A percentile compares a stretch with the other conserved stretches of the same genome.
These are phyloP conservation scores for Lodderomyces oxycetoniae DNA, from an alignment of 1,139 yeast species.

Conservation along the genomic window DNA sequence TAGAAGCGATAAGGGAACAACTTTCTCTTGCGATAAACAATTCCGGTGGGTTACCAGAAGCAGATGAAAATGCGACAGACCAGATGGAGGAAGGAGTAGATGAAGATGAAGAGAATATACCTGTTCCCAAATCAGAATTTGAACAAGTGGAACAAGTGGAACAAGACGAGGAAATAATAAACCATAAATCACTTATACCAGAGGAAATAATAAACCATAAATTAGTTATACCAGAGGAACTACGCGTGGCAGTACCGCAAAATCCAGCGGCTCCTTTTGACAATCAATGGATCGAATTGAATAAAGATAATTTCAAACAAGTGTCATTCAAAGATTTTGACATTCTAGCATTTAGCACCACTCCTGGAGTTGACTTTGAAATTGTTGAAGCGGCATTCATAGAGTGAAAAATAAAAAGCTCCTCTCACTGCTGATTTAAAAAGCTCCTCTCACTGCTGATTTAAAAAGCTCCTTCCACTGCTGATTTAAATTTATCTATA, in stretches of 20 bases:
- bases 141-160: conserved; percentile 2
- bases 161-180: conserved; percentile 7
- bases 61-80: neutral
- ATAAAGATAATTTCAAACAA: conserved; percentile 22
- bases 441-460: no score
- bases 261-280: conserved; percentile 37
- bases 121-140: conserved; percentile 25
- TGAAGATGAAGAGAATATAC: conserved; percentile 24
- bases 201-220: neutral
- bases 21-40: conserved; percentile 37
- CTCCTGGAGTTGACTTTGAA: conserved; percentile 32
- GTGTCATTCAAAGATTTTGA: conserved; percentile 36
- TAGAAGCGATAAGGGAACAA: conserved; percentile 26
- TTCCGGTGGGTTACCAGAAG: conserved; percentile 42
- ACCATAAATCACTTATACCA: neutral
- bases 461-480: no score
- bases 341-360: conserved; percentile 37
- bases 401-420: no score
- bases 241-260: conserved; percentile 41
- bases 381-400: conserved; percentile 41
- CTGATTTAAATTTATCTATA: no score
- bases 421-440: no score
- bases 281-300: conserved; percentile 36
- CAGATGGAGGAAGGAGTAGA: conserved; percentile 21
- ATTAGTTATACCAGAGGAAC: conserved; percentile 14